Evolutionary conservation across 176 grass and related monocot genomes (phyloP), one percentile per base, ranked within the genome.

Genomic region (Otatea glauca): DNA sequence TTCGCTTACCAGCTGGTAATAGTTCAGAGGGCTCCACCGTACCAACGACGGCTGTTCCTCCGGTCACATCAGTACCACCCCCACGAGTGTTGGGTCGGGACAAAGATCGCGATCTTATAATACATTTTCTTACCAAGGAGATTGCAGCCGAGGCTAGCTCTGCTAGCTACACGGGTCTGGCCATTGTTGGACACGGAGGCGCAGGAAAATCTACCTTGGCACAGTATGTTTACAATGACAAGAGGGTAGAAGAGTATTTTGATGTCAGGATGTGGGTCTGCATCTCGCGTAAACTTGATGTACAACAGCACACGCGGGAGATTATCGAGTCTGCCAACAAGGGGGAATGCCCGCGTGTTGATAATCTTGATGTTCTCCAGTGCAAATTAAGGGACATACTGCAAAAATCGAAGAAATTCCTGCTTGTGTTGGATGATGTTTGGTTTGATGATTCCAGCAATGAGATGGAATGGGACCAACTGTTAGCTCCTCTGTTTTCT

Each of bases 351-450:
- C 55, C 55, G 34, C 9, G 41, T 2, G 0, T 83, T 9, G 39
- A 64, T 5, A 74, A 34, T 47, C 41, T 74, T 10, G 81, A 74
- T 15, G 12, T 41, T 43, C 41, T 83, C 4, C 81, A 83, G 12
- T 72, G 21, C 24, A 44, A 34, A 20, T 48, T 83, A 62, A 62
- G 6, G 7, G 23, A 17, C n/a, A 63, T 29, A 8, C 41, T 73
- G 15, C 9, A 72, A 1, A 48, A 83, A 15, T 49, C 24, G 13
- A 10, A 64, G 53, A 83, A 74, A 47, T 25, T 83, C 35, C 3
- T 83, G 18, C 81, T 83, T 61, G 55, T 73, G 2, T 64, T 83
- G n/a, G 81, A 83, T 62, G 68, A 63, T 35, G 55, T 83, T 16
- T 83, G 81, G 68, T 59, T 56, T 17, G 27, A 70, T 15, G 13